Conservation (phyloP, 2,329 filamentous ascomycete species). For the Pezizomycotina sp. region DNA sequence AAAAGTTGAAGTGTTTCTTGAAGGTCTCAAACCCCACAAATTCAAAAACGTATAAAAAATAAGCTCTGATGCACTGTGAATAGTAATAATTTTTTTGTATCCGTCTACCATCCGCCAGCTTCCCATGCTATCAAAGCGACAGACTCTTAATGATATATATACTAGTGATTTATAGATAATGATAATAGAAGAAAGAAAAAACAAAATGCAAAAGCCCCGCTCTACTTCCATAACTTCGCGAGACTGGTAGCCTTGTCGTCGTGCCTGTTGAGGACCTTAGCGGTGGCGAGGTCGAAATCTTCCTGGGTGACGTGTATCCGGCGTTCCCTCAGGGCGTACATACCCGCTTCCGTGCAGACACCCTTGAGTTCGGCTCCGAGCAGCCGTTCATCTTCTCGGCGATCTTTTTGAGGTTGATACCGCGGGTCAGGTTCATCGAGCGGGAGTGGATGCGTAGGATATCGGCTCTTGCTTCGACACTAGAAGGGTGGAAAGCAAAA, state of each 20-base stretch:
- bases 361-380: constrained; percentile 96
- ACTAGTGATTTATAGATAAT: no score
- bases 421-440: constrained; percentile 95
- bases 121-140: no score
- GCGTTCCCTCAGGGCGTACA: constrained; percentile 90
- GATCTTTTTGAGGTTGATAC: constrained; percentile 95
- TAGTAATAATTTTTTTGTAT: no score
- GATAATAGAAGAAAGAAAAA: no score
- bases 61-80: no score
- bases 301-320: constrained; percentile 97
- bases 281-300: constrained; percentile 94
- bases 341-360: constrained; percentile 95
- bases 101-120: no score
- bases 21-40: no score
- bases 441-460: constrained; percentile 94
- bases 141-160: no score
- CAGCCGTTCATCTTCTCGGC: constrained; percentile 99
- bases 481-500: constrained; percentile 22
- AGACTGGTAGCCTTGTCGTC: constrained; percentile 93
- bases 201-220: constrained; percentile 3
- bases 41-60: no score
- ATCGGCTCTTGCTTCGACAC: constrained; percentile 84
- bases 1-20: no score
- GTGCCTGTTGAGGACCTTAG: constrained; percentile 99
- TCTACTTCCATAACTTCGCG: constrained; percentile 69